Evolutionary conservation across 176 grass and related monocot genomes (phyloP), one percentile per base, ranked within the genome.

Genomic region (Carex pumila): DNA sequence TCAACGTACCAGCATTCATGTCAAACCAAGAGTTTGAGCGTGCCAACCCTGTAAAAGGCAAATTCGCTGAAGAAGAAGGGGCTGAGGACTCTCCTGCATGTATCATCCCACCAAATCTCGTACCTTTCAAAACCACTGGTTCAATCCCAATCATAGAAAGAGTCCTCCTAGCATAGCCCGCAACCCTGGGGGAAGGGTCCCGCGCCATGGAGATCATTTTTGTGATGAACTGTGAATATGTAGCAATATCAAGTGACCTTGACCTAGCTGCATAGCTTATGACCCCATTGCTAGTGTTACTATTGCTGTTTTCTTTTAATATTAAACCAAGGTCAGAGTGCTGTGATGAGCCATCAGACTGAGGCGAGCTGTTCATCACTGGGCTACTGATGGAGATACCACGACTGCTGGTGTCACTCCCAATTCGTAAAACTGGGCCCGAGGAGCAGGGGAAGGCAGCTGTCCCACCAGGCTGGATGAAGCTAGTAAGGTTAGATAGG

Each of bases 1-100:
- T 39, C 18, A 67, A 85, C 69, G 32, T 93, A 98, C 92, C 89
- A 85, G 95, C 88, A 87, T 99, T 93, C 90, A 95, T 93, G 68
- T 99, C 96, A 86, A 93, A 95, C 96, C 91, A 99, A 25, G 96
- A 99, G 69, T 93, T 95, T 65, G 96, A 99, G 2, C 96, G 96
- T 73, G 92, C 83, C 86, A 98, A 90, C 83, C 89, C 95, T 53
- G 86, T 14, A 84, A 91, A 87, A 31, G 81, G 54, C 62, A 83
- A 55, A 77, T 92, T 93, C 68, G 87, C 88, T 67, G 88, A 14
- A 50, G 83, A 77, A 83, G 87, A 83, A 68, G 88, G 85, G 43
- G 88, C 85, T 58, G 93, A 95, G 76, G 80, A 83, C 67, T 99
- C 93, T 80, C 89, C 89, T 69, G 31, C 65, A 58, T 90, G 87